A percentile compares a stretch with the other conserved stretches of the same genome.
Evolutionary conservation across 2,329 filamentous ascomycete species (phyloP).

Genomic region (Byssochlamys sp.): DNA sequence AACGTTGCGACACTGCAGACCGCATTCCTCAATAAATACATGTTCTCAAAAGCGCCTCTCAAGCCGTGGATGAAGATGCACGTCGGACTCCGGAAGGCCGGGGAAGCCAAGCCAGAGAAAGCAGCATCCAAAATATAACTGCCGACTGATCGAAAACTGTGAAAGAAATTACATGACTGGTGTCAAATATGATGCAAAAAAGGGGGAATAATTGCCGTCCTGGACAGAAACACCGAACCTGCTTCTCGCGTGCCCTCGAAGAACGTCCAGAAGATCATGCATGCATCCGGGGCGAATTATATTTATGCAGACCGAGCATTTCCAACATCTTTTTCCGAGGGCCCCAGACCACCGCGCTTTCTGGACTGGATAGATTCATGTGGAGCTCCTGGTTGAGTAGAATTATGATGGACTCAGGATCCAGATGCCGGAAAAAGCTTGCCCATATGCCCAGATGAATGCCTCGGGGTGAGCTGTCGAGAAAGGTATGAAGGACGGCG

Average conservation of each 20-base stretch:
- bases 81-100: constrained; percentile 11
- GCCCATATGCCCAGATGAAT: constrained; percentile 5
- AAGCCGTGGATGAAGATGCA: constrained; percentile 24
- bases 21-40: constrained; percentile 28
- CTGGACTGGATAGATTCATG: constrained; percentile 5
- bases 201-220: background rate
- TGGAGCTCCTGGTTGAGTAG: constrained; percentile 9
- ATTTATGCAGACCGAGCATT: background rate
- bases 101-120: constrained; percentile 3
- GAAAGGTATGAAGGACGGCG: constrained; percentile 7
- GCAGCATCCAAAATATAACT: background rate
- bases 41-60: constrained; percentile 26
- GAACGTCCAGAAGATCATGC: background rate
- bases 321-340: background rate
- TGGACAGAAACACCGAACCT: background rate
- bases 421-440: constrained; percentile 1
- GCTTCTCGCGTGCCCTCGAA: background rate
- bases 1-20: constrained; percentile 34
- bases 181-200: background rate
- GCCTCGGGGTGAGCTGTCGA: constrained; percentile 4
- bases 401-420: constrained; percentile 8
- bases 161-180: background rate
- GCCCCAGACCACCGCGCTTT: constrained; percentile 1
- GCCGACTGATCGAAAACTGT: background rate
- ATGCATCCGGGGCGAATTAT: background rate